Base-by-base conservation (phyloP, 202 grass and related monocot genomes). In the Setaria italica region DNA sequence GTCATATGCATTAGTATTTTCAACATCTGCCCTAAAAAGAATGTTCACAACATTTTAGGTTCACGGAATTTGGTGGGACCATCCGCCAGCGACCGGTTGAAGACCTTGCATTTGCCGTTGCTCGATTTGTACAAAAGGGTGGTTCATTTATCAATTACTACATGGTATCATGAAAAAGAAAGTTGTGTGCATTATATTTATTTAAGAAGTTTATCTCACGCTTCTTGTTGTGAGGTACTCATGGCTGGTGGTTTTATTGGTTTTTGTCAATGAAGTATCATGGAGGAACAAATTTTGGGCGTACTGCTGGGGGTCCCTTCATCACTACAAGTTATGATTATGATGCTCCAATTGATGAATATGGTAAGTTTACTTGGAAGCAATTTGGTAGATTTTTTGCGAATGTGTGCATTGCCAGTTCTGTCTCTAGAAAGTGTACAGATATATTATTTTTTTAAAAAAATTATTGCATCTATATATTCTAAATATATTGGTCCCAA, bases 101-200 rank as follows among this genome's bases (percentile, higher is more conserved):
- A 86, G 97, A 99, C 87, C 91, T 99, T 15, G 94, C 97, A 87
- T 99, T 94, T 82, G 88, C 87, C 34, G 97, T 93, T 76, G 92
- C 97, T 86, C 92, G 92, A 25, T 99, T 99, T 14, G 87, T 99
- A 55, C 97, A 99, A 62, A 99, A 99, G 86, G 97, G 97, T 76
- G 94, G 97, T 25, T 99, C 97, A 76, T 99, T 99, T 77, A 89
- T 99, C 81, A 99, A 99, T 81, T 99, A 99, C 81, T 99, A 99
- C 71, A 99, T 99, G 97, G 97, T 99, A 74, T 79, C 45, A 35
- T 73, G 54, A 74, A 34, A 13, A 79, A 63, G 2, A 76, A 74
- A 72, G 11, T 56, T 59, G 6, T 15, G 25, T 41, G 6, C 39
- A 41, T 41, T 41, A n/a, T 21, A 34, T n/a, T 34, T 89, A 20